Evolutionary conservation across 2,329 filamentous ascomycete genomes (phyloP), one percentile per base, ranked within the genome.

Genomic region (Fusarium sp.): DNA sequence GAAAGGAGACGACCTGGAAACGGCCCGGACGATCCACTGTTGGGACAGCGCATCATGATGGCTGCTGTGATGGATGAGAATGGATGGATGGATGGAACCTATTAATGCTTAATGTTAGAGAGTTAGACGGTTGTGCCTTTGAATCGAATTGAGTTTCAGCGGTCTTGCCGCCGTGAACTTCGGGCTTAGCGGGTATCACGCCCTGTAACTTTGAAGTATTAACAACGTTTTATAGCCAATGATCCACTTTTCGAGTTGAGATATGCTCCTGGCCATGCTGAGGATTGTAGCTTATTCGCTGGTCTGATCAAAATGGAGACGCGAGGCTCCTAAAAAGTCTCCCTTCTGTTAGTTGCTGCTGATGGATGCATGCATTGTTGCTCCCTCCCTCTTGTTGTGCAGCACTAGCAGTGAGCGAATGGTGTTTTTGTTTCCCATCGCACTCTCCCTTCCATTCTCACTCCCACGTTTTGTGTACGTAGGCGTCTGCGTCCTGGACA

Each of bases 1-100:
- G 66, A 71, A 58, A 66, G 62, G 62, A 58, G 58, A 68, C 66
- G 57, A 60, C 66, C 42, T 54, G 70, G 66, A 71, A 72, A 72
- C 70, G 65, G 56, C 44, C 56, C 70, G 70, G 70, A 54, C 29
- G 58, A 71, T 70, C 70, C 66, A 60, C 70, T 60, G 62, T 47
- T 56, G 38, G 54, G 27, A 56, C 70, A 72, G 50, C 61, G 42
- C 65, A 72, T 72, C 70, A 42, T 29, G 49, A 61, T 73, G 53
- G 11, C 17, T 44, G 38, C 38, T 22, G 5, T 9, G 20, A 29
- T 29, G 45, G 33, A 38, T 29, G 36, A 45, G 25, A 33, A 52
- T 31, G 18, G 46, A 31, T 47, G 45, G 22, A 38, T 27, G 18
- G 17, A 17, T 38, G 36, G 36, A n/a, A 54, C 50, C 36, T 31